Base-by-base conservation (phyloP, 108 stramenopile genomes). In the Nitzschia sp. region DNA sequence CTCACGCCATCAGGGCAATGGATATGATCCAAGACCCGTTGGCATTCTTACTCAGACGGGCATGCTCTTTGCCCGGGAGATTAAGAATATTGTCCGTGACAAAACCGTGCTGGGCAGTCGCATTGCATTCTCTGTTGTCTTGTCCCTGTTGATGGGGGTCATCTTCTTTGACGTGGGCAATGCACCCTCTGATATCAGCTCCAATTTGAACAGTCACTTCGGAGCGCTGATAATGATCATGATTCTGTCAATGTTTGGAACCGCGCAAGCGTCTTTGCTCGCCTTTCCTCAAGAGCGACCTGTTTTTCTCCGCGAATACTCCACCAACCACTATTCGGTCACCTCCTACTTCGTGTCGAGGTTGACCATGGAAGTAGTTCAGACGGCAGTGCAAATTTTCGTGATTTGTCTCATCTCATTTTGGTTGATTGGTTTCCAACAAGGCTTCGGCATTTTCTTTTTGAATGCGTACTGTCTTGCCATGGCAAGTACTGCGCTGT, bases 221-320 rank as follows among this genome's bases (percentile, higher is more conserved):
- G 90, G 90, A 31, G 90, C 80, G 9, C 21, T 86, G 59, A 62
- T 86, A 18, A 89, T 88, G 76, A 71, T 90, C 1, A 36, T 88
- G 6, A 80, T 92, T 36, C 64, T 77, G 80, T 66, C 65, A 23
- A 90, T 96, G 90, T 90, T 96, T 47, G 88, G 89, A 4, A 84
- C 85, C 11, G 92, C 95, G 2, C 84, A 84, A 65, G 86, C 87
- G 15, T 71, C 86, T 32, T 64, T 93, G 21, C 60, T 93, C 45
- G 74, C 84, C 2, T 92, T 93, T 58, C 92, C 95, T 8, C 78
- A 89, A 46, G 90, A 96, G 75, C 82, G 95, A 8, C 95, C 95
- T 34, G 88, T 92, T 5, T 96, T 96, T 74, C 65, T 96, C 2
- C 73, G 95, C 34, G 95, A 96, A 66, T 96, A 92, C 67, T 83